Evolutionary conservation across 2,329 filamentous ascomycete genomes (phyloP).

Genomic region (Dryadomyces quercivorus): DNA sequence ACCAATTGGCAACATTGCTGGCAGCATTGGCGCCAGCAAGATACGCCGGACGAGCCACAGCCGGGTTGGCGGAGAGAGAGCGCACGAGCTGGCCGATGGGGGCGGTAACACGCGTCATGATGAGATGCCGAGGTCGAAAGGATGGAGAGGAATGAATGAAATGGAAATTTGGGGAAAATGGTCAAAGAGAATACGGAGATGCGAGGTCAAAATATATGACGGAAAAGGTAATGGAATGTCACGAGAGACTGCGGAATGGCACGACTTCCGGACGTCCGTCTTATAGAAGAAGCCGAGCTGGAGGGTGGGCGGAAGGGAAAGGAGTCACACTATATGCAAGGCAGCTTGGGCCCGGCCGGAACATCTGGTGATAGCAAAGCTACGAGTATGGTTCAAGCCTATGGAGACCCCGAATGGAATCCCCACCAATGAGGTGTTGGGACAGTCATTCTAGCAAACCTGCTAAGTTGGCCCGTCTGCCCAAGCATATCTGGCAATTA

Average conservation of each 20-base stretch:
- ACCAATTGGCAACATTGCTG: slow-evolving; percentile 25
- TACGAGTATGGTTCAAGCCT: not conserved
- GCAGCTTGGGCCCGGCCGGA: not conserved
- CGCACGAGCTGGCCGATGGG: slow-evolving; percentile 37
- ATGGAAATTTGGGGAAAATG: not conserved
- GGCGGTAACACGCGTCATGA: slow-evolving; percentile 37
- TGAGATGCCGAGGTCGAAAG: too few species aligned
- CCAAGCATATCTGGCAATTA: not conserved
- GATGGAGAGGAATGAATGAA: not conserved
- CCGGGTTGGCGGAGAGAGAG: slow-evolving; percentile 30
- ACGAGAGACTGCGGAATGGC: too few species aligned
- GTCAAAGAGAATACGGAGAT: not conserved
- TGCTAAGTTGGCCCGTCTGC: too few species aligned
- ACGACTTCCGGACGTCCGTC: not conserved
- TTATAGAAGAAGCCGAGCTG: not conserved
- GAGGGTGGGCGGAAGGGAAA: not conserved
- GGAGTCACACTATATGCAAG: slow-evolving; percentile 2
- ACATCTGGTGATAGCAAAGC: not conserved
- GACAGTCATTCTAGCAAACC: not conserved
- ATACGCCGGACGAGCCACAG: slow-evolving; percentile 21
- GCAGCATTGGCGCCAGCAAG: slow-evolving; percentile 17
- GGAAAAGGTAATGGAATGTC: too few species aligned
- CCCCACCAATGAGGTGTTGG: not conserved
- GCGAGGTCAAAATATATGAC: not conserved
- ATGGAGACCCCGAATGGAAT: not conserved